Percentiles rank a stretch among this genome's conserved stretches.
Conservation (phyloP, 441 rosid genomes). For the Mallotus repandus region DNA sequence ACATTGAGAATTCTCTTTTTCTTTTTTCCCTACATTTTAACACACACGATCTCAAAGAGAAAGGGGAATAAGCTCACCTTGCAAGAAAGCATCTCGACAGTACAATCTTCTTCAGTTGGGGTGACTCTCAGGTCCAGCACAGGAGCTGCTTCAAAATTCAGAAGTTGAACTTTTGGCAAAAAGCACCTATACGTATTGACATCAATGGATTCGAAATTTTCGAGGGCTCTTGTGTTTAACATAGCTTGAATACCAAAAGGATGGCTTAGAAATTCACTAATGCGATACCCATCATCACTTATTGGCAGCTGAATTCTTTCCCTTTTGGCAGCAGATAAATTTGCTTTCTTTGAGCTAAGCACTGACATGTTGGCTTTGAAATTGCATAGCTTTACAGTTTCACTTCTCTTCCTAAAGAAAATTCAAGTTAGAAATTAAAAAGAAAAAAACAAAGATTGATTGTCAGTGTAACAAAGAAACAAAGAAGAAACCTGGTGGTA, state of each 20-base stretch:
- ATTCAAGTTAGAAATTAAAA: background rate
- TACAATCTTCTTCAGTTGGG: conserved; percentile 61
- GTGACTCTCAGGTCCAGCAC: conserved; percentile 63
- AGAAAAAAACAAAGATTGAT: background rate
- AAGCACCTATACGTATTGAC: conserved; percentile 66
- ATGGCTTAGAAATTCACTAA: conserved; percentile 58
- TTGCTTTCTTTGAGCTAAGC: conserved; percentile 53
- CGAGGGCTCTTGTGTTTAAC: conserved; percentile 56
- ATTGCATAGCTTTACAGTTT: conserved; percentile 16
- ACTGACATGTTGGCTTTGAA: conserved; percentile 18
- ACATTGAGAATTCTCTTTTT: background rate
- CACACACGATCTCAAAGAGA: background rate
- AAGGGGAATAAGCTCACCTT: conserved; percentile 44
- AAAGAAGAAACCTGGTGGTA: conserved; percentile 24
- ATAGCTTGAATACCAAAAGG: conserved; percentile 73
- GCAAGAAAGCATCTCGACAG: conserved; percentile 75
- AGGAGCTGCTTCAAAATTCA: conserved; percentile 73
- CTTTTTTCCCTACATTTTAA: background rate
- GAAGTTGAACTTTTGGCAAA: conserved; percentile 57
- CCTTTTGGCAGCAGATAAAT: conserved; percentile 57
- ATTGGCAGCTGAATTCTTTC: conserved; percentile 54
- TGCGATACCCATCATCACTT: conserved; percentile 35
- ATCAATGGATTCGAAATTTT: conserved; percentile 51
- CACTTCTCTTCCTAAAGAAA: conserved; percentile 41
- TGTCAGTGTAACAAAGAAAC: background rate